These are phyloP conservation scores for Calonectria pteridis DNA, from an alignment of 2,329 filamentous ascomycete species.

Conservation along the genomic window DNA sequence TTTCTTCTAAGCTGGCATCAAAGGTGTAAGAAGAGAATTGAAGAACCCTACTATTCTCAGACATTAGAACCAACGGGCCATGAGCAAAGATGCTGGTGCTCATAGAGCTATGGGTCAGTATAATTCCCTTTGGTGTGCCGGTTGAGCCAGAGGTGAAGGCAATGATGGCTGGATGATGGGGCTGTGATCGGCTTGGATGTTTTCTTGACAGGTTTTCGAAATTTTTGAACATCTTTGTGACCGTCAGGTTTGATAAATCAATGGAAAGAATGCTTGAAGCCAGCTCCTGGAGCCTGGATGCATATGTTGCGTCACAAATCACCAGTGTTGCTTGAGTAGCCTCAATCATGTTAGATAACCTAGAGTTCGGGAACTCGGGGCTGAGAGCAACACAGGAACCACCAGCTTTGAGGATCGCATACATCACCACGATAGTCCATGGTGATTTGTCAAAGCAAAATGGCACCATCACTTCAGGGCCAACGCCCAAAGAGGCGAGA, in stretches of 20 bases:
- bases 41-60: neutral
- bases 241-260: neutral
- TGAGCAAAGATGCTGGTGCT: neutral
- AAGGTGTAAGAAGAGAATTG: neutral
- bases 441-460: neutral
- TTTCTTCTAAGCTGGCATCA: neutral
- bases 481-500: neutral
- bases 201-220: neutral
- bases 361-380: neutral
- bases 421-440: neutral
- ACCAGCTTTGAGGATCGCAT: neutral
- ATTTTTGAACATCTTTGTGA: neutral
- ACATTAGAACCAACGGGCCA: neutral
- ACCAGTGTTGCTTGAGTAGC: neutral
- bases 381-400: neutral
- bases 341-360: neutral
- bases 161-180: neutral
- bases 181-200: neutral
- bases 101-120: neutral
- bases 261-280: neutral
- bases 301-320: neutral
- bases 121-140: neutral
- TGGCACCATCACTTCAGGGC: neutral
- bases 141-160: neutral
- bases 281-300: neutral